Evolutionary conservation across 495 filamentous ascomycete genomes (phyloP).

Genomic region (Penicillium maclennaniae): DNA sequence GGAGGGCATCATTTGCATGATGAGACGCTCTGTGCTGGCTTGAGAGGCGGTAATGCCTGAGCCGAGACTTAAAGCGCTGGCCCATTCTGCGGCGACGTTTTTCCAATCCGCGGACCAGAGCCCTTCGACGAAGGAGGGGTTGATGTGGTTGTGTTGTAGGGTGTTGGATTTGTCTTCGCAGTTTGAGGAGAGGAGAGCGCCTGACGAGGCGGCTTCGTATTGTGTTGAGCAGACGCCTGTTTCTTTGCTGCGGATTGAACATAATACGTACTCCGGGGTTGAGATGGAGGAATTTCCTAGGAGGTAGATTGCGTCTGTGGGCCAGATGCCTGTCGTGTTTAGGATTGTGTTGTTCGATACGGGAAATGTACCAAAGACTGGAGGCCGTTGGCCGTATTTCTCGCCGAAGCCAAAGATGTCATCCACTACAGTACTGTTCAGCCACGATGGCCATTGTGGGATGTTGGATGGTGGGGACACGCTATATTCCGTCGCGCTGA

Average conservation of each 20-base stretch:
- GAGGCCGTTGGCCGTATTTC: slow-evolving; percentile 47
- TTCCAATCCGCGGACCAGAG: slow-evolving; percentile 49
- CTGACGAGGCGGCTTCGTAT: slow-evolving; percentile 55
- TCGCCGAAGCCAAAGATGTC: slow-evolving; percentile 63
- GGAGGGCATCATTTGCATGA: slow-evolving; percentile 50
- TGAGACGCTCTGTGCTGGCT: slow-evolving; percentile 58
- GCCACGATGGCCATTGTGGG: slow-evolving; percentile 28
- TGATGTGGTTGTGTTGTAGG: slow-evolving; percentile 47
- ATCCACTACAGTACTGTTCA: slow-evolving; percentile 61
- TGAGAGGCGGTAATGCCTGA: slow-evolving; percentile 55
- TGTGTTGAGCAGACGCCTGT: slow-evolving; percentile 58
- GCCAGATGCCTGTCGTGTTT: slow-evolving; percentile 43
- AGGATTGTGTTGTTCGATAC: slow-evolving; percentile 60
- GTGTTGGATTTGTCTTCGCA: slow-evolving; percentile 54
- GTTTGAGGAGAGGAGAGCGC: slow-evolving; percentile 47
- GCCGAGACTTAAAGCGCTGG: slow-evolving; percentile 52
- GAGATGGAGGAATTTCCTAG: slow-evolving; percentile 47
- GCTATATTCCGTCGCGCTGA: slow-evolving; percentile 35
- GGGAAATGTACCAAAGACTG: slow-evolving; percentile 63
- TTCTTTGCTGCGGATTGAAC: slow-evolving; percentile 54
- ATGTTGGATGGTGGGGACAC: slow-evolving; percentile 14
- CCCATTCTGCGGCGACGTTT: slow-evolving; percentile 56
- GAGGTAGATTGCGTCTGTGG: slow-evolving; percentile 56
- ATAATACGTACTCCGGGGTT: slow-evolving; percentile 54
- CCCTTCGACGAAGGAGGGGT: slow-evolving; percentile 30